phyloP scores from a whole-genome alignment of 305 asterid species.

The Solanum hybrid region DNA sequence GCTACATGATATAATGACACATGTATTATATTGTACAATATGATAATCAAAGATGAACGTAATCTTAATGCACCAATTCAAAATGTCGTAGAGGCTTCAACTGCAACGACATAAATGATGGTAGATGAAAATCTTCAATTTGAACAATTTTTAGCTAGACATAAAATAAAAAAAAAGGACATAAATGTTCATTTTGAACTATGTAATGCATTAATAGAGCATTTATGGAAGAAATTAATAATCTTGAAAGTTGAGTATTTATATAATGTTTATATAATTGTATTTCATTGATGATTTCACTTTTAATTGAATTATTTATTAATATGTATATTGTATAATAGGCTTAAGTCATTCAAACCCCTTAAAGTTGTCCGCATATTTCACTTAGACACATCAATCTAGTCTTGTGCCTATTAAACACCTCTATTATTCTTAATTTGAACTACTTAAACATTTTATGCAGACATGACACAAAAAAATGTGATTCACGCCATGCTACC shows the following conservation, averaged over 20 bases:
- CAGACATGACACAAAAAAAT: neutral
- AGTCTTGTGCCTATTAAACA: neutral
- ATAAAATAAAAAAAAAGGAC: too few species aligned
- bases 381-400: neutral
- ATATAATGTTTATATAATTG: too few species aligned
- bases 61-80: neutral
- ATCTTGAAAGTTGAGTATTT: neutral
- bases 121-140: neutral
- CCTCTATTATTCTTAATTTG: neutral
- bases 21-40: neutral
- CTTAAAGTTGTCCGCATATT: neutral
- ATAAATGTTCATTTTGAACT: neutral
- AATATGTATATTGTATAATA: too few species aligned
- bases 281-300: neutral
- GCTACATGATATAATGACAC: neutral
- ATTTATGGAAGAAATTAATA: too few species aligned
- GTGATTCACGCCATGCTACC: neutral
- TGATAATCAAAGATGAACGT: too few species aligned
- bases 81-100: neutral
- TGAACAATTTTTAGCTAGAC: neutral
- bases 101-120: neutral
- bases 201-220: neutral
- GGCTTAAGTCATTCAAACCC: neutral
- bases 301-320: too few species aligned
- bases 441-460: neutral